phyloP scores from a whole-genome alignment of 139 green algal species.

The Closterium sp. region DNA sequence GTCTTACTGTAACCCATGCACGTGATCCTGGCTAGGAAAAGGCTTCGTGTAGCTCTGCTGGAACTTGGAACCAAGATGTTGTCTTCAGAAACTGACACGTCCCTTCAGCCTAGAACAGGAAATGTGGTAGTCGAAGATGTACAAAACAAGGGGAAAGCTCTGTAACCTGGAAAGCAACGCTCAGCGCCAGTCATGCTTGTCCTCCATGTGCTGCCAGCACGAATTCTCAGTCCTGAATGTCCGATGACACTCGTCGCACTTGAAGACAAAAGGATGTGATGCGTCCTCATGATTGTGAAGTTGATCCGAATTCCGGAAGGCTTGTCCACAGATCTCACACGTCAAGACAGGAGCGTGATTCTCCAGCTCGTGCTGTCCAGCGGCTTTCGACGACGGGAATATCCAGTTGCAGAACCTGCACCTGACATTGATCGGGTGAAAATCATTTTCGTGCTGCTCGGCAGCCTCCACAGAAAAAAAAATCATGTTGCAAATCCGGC shows the following conservation, averaged over 20 bases:
- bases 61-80: too few relatives aligned
- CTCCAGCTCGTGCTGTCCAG: background rate
- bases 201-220: background rate
- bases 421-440: background rate
- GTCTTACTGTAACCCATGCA: background rate
- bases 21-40: too few relatives aligned
- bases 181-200: background rate
- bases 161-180: too few relatives aligned
- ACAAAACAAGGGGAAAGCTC: too few relatives aligned
- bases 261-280: background rate
- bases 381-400: background rate
- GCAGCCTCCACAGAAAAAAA: background rate
- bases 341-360: background rate
- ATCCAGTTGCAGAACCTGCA: background rate
- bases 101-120: too few relatives aligned
- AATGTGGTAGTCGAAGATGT: too few relatives aligned
- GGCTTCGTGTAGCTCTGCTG: too few relatives aligned
- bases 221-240: background rate
- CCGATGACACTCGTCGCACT: background rate
- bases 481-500: background rate
- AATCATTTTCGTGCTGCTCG: background rate
- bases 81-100: too few relatives aligned
- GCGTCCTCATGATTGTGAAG: background rate
- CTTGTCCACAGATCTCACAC: background rate
- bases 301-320: background rate